Conservation (phyloP, 2,329 filamentous ascomycete species). For the Aspergillus jensenii region DNA sequence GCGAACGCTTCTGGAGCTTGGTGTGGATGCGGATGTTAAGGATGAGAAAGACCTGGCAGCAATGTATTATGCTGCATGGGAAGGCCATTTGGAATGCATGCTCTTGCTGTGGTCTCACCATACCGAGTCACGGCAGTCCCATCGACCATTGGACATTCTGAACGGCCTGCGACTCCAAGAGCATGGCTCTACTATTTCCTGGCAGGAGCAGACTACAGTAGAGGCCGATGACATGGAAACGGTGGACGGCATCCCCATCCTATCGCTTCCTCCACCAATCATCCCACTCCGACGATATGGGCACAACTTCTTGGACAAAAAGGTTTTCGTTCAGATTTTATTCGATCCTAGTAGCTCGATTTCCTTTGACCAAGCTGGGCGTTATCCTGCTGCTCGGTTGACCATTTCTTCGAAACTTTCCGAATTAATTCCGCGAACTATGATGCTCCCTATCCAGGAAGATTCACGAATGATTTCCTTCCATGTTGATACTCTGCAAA, state of each 20-base stretch:
- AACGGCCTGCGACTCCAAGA: conserved; percentile 35
- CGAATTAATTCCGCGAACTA: conserved; percentile 93
- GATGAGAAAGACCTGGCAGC: conserved; percentile 93
- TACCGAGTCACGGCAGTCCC: conserved; percentile 20
- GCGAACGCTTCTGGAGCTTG: conserved; percentile 74
- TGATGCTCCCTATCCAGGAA: conserved; percentile 93
- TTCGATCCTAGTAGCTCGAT: conserved; percentile 82
- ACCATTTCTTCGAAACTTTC: conserved; percentile 97
- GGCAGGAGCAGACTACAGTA: conserved; percentile 32
- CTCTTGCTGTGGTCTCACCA: conserved; percentile 64
- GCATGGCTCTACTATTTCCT: conserved; percentile 23
- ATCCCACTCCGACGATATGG: conserved; percentile 93
- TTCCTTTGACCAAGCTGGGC: conserved; percentile 94
- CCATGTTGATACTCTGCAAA: conserved; percentile 89
- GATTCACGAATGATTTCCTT: conserved; percentile 92
- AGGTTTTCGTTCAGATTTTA: conserved; percentile 89
- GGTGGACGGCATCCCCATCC: conserved; percentile 82
- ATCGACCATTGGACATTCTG: conserved; percentile 35
- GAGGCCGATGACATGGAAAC: conserved; percentile 65
- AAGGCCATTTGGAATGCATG: conserved; percentile 95
- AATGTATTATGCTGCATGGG: conserved; percentile 98
- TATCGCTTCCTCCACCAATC: conserved; percentile 91
- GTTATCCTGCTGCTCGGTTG: conserved; percentile 90
- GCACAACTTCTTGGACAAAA: conserved; percentile 97
- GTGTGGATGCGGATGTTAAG: conserved; percentile 73